A percentile compares a stretch with the other conserved stretches of the same genome.
Evolutionary conservation across 1,284 basidiomycete genomes (phyloP).

Genomic region (Cerrena zonata): DNA sequence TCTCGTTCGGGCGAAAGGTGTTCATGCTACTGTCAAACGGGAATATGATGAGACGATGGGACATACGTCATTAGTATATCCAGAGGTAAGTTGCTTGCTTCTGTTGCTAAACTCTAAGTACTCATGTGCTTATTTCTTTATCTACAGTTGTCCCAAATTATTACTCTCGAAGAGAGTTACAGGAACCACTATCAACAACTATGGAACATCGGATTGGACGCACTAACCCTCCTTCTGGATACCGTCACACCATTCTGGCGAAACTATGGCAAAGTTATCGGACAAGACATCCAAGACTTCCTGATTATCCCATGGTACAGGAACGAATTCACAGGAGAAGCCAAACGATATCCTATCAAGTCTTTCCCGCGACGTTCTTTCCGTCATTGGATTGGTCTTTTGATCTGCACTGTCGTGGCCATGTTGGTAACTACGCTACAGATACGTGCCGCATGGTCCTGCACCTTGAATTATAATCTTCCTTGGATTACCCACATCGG

Average conservation of each 20-base stretch:
- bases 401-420: constrained; percentile 43
- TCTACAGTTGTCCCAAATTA: constrained; percentile 56
- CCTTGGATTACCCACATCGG: constrained; percentile 51
- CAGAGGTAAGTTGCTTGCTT: constrained; percentile 48
- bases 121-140: not conserved
- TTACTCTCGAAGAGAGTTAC: constrained; percentile 67
- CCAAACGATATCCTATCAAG: constrained; percentile 57
- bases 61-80: constrained; percentile 69
- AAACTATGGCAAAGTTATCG: constrained; percentile 69
- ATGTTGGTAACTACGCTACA: constrained; percentile 47
- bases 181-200: constrained; percentile 69
- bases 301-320: constrained; percentile 74
- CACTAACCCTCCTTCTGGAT: constrained; percentile 65
- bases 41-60: constrained; percentile 61
- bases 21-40: constrained; percentile 52
- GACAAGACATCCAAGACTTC: constrained; percentile 70
- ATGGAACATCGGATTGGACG: constrained; percentile 71
- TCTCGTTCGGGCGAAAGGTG: constrained; percentile 45
- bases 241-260: constrained; percentile 73
- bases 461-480: constrained; percentile 43
- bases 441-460: constrained; percentile 46
- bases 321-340: constrained; percentile 73
- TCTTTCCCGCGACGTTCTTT: constrained; percentile 56
- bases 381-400: constrained; percentile 60
- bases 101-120: not conserved